These are phyloP conservation scores for Melocanna baccifera DNA, from an alignment of 176 grass and related monocot species.

Conservation along the genomic window DNA sequence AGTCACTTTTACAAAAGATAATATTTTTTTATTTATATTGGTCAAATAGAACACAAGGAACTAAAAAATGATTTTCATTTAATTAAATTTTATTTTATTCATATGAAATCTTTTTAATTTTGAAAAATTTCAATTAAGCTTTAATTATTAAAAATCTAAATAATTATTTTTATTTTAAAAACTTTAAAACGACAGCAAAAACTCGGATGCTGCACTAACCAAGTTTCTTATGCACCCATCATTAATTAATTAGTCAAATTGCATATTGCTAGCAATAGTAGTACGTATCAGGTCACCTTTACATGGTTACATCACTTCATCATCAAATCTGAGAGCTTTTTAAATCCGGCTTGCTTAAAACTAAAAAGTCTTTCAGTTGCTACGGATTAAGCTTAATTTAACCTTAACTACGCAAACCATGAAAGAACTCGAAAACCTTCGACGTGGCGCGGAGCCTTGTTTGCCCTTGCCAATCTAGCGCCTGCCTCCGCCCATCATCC, in stretches of 20 bases:
- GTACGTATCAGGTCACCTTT: not conserved
- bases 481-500: constrained; percentile 50
- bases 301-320: not conserved
- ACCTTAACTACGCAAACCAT: not conserved
- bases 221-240: not conserved
- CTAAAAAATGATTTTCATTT: no score
- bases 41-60: no score
- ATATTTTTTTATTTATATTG: no score
- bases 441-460: not conserved
- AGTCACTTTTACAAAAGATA: no score
- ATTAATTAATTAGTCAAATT: not conserved
- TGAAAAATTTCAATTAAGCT: no score
- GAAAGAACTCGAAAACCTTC: not conserved
- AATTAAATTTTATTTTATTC: no score
- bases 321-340: not conserved
- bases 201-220: not conserved
- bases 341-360: not conserved
- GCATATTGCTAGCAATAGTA: not conserved
- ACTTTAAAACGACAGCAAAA: no score
- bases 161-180: no score
- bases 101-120: no score
- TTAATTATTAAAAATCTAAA: no score
- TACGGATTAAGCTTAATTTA: not conserved
- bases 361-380: not conserved
- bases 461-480: not conserved